Evolutionary conservation across 2,329 filamentous ascomycete species (phyloP).

Genomic region (Phaeosphaeria sp.): DNA sequence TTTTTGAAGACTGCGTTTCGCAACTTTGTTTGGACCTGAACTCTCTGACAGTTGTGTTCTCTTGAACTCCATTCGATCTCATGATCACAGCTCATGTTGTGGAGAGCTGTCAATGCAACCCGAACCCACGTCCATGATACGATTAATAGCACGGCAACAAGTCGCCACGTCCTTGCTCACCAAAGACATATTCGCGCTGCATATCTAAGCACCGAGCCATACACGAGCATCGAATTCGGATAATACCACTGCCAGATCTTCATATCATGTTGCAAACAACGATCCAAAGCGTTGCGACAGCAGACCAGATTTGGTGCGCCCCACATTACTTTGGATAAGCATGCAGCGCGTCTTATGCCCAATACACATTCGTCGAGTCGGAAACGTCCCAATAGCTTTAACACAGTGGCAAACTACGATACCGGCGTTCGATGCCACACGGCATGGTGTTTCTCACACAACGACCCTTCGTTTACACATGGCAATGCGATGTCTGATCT

Average conservation of each 20-base stretch:
- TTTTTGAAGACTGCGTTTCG: no score
- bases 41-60: no score
- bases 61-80: no score
- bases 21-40: no score
- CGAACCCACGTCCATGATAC: no score
- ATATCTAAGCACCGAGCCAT: no score
- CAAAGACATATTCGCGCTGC: no score
- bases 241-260: not conserved
- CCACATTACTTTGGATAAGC: not conserved
- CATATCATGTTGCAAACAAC: not conserved
- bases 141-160: no score
- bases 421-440: not conserved
- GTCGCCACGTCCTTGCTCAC: no score
- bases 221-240: not conserved
- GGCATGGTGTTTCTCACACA: not conserved
- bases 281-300: not conserved
- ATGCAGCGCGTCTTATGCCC: not conserved
- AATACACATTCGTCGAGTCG: not conserved
- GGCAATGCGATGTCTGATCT: not conserved
- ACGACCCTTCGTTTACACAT: not conserved
- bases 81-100: no score
- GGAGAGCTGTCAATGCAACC: no score
- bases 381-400: not conserved
- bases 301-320: not conserved
- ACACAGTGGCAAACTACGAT: not conserved